phyloP scores from a whole-genome alignment of 371 early-diverging fungal species.

The Mucor plumbeus region DNA sequence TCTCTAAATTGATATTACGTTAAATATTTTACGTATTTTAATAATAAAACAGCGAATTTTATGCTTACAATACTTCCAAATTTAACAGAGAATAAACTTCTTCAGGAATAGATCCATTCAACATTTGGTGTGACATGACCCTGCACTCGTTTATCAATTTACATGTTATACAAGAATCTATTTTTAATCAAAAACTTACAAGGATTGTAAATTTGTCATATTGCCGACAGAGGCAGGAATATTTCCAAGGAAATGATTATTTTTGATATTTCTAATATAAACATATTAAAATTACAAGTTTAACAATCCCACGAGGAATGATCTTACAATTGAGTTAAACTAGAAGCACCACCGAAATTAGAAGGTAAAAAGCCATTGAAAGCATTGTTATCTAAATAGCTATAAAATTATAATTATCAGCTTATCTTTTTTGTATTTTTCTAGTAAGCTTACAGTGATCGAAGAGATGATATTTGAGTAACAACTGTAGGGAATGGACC shows the following conservation, averaged over 20 bases:
- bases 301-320: not conserved
- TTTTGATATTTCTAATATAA: conserved; percentile 37
- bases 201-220: conserved; percentile 34
- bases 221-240: conserved; percentile 45
- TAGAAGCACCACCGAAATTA: conserved; percentile 28
- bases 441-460: conserved; percentile 28
- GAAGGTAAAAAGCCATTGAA: conserved; percentile 38
- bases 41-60: not conserved
- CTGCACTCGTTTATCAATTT: conserved; percentile 16
- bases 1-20: conserved; percentile 34
- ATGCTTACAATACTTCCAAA: conserved; percentile 37
- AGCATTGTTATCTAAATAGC: conserved; percentile 41
- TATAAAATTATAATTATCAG: conserved; percentile 2
- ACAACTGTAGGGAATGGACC: conserved; percentile 40
- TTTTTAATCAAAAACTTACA: conserved; percentile 33
- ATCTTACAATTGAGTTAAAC: conserved; percentile 35
- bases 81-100: conserved; percentile 34
- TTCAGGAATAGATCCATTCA: conserved; percentile 50
- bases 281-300: not conserved
- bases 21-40: not conserved
- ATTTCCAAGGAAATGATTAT: conserved; percentile 40
- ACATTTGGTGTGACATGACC: conserved; percentile 37
- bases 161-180: conserved; percentile 4
- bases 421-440: not conserved
- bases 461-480: conserved; percentile 22